Conservation (phyloP, 352 stramenopile genomes). For the Phytophthora hybrid region DNA sequence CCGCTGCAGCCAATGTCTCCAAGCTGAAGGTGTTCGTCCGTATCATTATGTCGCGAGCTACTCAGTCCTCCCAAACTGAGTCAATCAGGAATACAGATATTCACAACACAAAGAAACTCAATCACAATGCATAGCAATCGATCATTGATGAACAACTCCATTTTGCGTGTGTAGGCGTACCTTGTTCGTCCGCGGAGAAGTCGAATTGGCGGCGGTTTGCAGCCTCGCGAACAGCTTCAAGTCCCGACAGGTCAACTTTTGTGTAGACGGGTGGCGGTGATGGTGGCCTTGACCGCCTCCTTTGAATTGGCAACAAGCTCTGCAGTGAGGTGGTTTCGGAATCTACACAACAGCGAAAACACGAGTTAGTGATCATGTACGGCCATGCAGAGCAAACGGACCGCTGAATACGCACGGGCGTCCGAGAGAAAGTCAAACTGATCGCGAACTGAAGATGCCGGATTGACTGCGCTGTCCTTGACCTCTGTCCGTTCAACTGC, state of each 20-base stretch:
- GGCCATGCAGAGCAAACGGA: not conserved
- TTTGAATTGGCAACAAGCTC: constrained; percentile 2
- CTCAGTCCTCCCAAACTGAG: constrained; percentile 25
- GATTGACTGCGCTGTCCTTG: constrained; percentile 41
- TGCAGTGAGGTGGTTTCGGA: constrained; percentile 2
- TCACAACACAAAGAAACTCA: constrained; percentile 20
- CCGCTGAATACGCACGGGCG: constrained; percentile 22
- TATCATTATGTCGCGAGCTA: constrained; percentile 5
- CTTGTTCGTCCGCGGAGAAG: constrained; percentile 47
- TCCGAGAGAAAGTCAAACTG: constrained; percentile 42
- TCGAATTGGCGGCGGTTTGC: constrained; percentile 49
- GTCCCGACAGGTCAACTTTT: constrained; percentile 44
- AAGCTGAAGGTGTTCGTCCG: constrained; percentile 6
- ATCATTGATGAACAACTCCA: not conserved
- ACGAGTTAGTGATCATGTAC: not conserved
- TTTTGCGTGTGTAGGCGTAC: not conserved
- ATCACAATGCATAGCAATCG: not conserved
- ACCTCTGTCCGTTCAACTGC: constrained; percentile 12
- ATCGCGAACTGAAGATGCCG: constrained; percentile 37
- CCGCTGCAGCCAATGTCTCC: constrained; percentile 44
- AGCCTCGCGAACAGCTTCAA: constrained; percentile 55
- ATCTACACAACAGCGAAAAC: constrained; percentile 8
- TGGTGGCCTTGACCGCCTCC: constrained; percentile 13
- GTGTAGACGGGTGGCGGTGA: constrained; percentile 26
- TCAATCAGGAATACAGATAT: not conserved